phyloP scores from a whole-genome alignment of 2,329 filamentous ascomycete genomes.

The Kalmusia sp. region DNA sequence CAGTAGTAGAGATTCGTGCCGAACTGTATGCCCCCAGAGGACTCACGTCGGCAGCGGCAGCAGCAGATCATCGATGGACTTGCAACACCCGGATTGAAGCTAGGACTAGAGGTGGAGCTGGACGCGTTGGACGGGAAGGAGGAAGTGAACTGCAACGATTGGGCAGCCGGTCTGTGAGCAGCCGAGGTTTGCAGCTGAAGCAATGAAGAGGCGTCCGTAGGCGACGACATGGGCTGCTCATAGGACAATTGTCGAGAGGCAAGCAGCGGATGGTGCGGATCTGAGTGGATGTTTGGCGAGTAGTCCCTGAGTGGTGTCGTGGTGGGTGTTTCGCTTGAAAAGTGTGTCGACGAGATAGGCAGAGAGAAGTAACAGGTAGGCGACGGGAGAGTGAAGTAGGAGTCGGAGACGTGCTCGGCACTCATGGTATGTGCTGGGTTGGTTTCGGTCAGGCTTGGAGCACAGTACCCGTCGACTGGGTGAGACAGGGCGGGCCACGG shows the following conservation, averaged over 20 bases:
- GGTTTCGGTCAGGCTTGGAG: neutral
- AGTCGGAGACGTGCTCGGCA: constrained; percentile 3
- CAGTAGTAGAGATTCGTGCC: constrained; percentile 51
- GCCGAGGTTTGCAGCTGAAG: constrained; percentile 49
- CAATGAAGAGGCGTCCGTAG: constrained; percentile 41
- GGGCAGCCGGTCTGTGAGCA: constrained; percentile 39
- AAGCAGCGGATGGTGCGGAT: constrained; percentile 45
- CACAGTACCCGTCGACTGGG: neutral
- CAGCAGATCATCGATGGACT: constrained; percentile 34
- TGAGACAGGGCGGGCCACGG: neutral
- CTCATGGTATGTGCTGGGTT: constrained; percentile 17
- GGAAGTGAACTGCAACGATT: constrained; percentile 31
- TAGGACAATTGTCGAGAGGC: constrained; percentile 31
- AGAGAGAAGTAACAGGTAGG: constrained; percentile 44
- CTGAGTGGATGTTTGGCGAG: constrained; percentile 31
- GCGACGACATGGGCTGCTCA: constrained; percentile 26
- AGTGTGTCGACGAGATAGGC: constrained; percentile 34
- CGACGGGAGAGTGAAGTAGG: constrained; percentile 14
- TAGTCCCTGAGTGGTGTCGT: constrained; percentile 29
- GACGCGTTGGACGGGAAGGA: constrained; percentile 18
- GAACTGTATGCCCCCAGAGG: constrained; percentile 38
- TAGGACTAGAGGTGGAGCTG: constrained; percentile 7
- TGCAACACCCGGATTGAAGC: constrained; percentile 14
- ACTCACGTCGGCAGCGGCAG: constrained; percentile 44
- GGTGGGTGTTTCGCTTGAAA: constrained; percentile 41